Conservation (phyloP, 73 alveolate species). For the Paramecium caudatum region DNA sequence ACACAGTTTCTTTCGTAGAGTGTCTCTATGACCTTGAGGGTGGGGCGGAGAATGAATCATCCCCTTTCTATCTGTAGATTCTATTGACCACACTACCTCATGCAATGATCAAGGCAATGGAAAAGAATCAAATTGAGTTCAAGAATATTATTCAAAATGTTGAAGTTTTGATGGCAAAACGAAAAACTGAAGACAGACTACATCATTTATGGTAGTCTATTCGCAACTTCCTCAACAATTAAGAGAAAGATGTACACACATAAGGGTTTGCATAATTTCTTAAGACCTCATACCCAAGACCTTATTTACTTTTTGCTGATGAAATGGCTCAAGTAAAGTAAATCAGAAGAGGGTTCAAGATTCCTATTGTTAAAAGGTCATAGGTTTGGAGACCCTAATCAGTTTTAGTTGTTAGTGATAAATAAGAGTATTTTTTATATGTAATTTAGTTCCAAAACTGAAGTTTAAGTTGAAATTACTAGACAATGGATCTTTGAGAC, state of each 20-base stretch:
- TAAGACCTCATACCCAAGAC: constrained; percentile 54
- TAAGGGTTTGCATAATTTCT: constrained; percentile 3
- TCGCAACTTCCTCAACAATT: constrained; percentile 40
- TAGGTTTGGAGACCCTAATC: constrained; percentile 47
- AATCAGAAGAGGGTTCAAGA: constrained; percentile 50
- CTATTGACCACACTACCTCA: constrained; percentile 55
- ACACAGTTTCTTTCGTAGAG: constrained; percentile 57
- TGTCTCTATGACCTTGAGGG: constrained; percentile 56
- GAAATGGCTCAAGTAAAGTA: constrained; percentile 6
- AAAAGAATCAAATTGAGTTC: constrained; percentile 55
- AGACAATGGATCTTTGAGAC: constrained; percentile 65
- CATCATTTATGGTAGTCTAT: constrained; percentile 29
- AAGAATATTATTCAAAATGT: constrained; percentile 56
- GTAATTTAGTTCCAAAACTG: background rate
- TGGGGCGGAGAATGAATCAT: constrained; percentile 50
- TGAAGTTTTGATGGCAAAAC: constrained; percentile 38
- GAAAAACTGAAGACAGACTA: constrained; percentile 36
- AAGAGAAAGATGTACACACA: constrained; percentile 21
- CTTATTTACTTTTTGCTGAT: constrained; percentile 56
- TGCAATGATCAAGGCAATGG: constrained; percentile 57
- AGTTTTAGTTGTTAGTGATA: background rate
- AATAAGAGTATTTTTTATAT: constrained; percentile 14
- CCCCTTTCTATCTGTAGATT: constrained; percentile 47
- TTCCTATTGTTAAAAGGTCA: constrained; percentile 44
- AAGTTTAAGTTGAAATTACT: constrained; percentile 26